Conservation (phyloP, 176 grass and related monocot species). For the Tuctoria greenei region DNA sequence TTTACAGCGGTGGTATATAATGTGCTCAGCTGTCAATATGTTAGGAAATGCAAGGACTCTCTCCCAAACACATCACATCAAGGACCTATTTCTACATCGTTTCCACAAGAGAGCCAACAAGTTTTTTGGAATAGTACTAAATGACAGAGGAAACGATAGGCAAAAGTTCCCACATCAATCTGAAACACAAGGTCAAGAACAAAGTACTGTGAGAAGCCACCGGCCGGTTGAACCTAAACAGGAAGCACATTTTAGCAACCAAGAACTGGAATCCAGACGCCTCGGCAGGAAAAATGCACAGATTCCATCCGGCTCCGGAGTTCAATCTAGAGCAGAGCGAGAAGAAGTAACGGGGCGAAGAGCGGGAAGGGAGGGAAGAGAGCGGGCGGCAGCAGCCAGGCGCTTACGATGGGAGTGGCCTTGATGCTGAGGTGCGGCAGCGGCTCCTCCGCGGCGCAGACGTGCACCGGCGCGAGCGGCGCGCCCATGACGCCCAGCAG, state of each 20-base stretch:
- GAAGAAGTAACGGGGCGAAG: too few relatives aligned
- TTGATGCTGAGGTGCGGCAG: slow-evolving; percentile 87
- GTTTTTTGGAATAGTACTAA: not conserved
- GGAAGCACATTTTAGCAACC: not conserved
- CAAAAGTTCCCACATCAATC: slow-evolving; percentile 9
- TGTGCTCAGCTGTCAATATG: slow-evolving; percentile 33
- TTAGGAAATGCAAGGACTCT: slow-evolving; percentile 15
- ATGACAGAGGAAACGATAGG: slow-evolving; percentile 21
- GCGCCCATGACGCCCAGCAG: slow-evolving; percentile 82
- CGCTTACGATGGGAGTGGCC: slow-evolving; percentile 83
- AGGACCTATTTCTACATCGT: slow-evolving; percentile 15
- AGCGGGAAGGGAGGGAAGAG: too few relatives aligned
- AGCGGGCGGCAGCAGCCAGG: not conserved
- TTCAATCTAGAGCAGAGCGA: too few relatives aligned
- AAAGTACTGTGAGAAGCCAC: not conserved
- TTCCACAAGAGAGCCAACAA: slow-evolving; percentile 34
- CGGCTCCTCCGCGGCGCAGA: slow-evolving; percentile 59
- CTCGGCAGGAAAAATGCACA: not conserved
- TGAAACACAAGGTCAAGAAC: not conserved
- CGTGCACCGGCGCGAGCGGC: slow-evolving; percentile 72
- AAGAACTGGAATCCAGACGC: slow-evolving; percentile 30
- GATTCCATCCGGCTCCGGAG: not conserved
- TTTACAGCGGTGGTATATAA: slow-evolving; percentile 2
- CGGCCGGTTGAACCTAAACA: not conserved
- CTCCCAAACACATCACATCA: slow-evolving; percentile 43